Conservation (phyloP, 768 basidiomycete genomes). For the Psilocybe sp. region DNA sequence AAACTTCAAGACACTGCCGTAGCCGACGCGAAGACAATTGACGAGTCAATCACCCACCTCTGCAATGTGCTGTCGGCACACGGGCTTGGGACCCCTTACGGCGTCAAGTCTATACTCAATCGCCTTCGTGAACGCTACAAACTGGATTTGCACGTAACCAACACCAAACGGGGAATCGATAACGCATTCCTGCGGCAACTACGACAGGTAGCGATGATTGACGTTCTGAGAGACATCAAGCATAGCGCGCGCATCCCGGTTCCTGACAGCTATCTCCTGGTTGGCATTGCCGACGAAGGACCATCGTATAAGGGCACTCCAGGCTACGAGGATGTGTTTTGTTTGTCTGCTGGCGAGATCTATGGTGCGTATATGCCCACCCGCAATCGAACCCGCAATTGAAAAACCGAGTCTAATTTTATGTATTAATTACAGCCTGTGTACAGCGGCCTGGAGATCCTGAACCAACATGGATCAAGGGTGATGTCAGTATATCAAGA, state of each 20-base stretch:
- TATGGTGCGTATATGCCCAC: slow-evolving; percentile 58
- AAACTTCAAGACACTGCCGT: slow-evolving; percentile 61
- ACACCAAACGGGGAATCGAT: slow-evolving; percentile 36
- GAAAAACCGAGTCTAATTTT: neutral
- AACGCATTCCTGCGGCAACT: slow-evolving; percentile 56
- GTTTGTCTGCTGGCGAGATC: slow-evolving; percentile 54
- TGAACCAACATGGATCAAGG: slow-evolving; percentile 54
- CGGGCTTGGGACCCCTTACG: slow-evolving; percentile 41
- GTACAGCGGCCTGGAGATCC: slow-evolving; percentile 49
- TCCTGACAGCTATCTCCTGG: slow-evolving; percentile 63
- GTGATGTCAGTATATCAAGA: slow-evolving; percentile 60
- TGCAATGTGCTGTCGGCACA: slow-evolving; percentile 47
- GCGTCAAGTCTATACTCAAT: slow-evolving; percentile 49
- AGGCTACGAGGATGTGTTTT: slow-evolving; percentile 52
- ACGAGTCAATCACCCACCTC: slow-evolving; percentile 52
- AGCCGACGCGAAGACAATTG: slow-evolving; percentile 53
- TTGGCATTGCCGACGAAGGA: slow-evolving; percentile 84
- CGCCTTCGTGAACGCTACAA: slow-evolving; percentile 39
- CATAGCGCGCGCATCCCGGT: slow-evolving; percentile 73
- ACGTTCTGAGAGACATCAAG: slow-evolving; percentile 72
- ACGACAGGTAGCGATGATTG: slow-evolving; percentile 59
- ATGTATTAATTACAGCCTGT: slow-evolving; percentile 41
- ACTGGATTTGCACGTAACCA: slow-evolving; percentile 40
- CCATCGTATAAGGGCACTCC: slow-evolving; percentile 47
- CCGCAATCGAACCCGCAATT: neutral